Base-by-base conservation (phyloP, 768 basidiomycete species). In the Saitozyma podzolica region DNA sequence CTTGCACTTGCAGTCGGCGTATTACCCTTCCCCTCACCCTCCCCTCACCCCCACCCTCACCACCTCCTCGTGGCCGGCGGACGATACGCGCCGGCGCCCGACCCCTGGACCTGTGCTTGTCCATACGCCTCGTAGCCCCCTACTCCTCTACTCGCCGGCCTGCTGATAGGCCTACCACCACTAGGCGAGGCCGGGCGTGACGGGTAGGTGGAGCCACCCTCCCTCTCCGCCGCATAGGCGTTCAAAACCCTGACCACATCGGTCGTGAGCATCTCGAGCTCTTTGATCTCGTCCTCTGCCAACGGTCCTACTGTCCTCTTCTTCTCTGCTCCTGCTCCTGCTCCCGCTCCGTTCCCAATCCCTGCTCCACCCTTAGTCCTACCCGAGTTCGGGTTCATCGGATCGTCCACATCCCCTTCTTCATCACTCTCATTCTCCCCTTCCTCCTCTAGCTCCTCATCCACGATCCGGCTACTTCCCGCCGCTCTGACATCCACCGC, bases 211-310 rank as follows among this genome's bases (percentile, higher is more conserved):
- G 29, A 29, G 2, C 29, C 29, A 29, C 65, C 70, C 57, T 70
- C 67, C 47, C 74, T 50, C 77, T 91, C 90, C 9, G 86, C 84
- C 66, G 84, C 87, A 77, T 87, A 89, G 51, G 83, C 83, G 69
- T 90, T 86, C 57, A 95, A 79, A 51, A 92, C 85, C 50, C 83
- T 80, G 20, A 92, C 90, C 56, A 92, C 83, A 65, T 89, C 86
- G 64, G 85, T 83, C 6, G 90, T 89, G 70, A 92, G 81, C 29
- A 84, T 74, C 65, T 92, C 89, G 58, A 93, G 81, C 69, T 93
- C 89, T 68, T 83, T 84, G 63, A 90, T 81, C 79, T 94, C 92
- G 51, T 84, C 83, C n/a, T 71, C 60, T 11, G 87, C 85, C 61
- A 94, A 81, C 0, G 87, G 83, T 43, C 65, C 50, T 11, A 54